Conservation (phyloP, 371 early-diverging fungal genomes). For the Neoconidiobolus thromboides region DNA sequence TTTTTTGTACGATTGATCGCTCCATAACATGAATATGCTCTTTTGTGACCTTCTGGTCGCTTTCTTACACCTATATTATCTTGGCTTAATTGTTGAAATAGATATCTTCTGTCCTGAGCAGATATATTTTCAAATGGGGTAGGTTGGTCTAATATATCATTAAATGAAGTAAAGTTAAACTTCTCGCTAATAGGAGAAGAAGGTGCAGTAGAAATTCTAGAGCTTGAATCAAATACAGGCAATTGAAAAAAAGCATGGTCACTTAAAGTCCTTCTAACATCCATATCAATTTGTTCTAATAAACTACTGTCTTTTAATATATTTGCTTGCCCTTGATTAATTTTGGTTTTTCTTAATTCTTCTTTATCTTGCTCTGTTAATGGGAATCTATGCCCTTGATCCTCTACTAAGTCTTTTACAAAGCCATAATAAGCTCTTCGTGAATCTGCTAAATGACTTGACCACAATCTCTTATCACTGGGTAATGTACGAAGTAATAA, state of each 20-base stretch:
- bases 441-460: constrained; percentile 19
- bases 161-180: not conserved
- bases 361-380: constrained; percentile 1
- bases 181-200: constrained; percentile 7
- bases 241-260: constrained; percentile 65
- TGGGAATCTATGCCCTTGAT: constrained; percentile 15
- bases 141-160: not conserved
- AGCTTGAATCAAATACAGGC: constrained; percentile 27
- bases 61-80: not conserved
- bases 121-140: not conserved
- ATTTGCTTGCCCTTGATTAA: constrained; percentile 24
- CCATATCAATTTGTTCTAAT: constrained; percentile 67
- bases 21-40: not conserved
- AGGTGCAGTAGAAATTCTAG: constrained; percentile 27
- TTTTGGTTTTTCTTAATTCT: constrained; percentile 12
- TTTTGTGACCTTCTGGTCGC: not conserved
- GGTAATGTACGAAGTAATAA: constrained; percentile 55
- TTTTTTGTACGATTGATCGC: not conserved
- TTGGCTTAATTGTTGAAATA: not conserved
- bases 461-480: constrained; percentile 49
- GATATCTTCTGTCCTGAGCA: not conserved
- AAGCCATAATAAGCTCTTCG: constrained; percentile 43
- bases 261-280: constrained; percentile 58
- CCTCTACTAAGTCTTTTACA: constrained; percentile 30
- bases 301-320: constrained; percentile 34